Evolutionary conservation across 2,329 filamentous ascomycete species (phyloP).

Genomic region (Pestalotiopsis sp.): DNA sequence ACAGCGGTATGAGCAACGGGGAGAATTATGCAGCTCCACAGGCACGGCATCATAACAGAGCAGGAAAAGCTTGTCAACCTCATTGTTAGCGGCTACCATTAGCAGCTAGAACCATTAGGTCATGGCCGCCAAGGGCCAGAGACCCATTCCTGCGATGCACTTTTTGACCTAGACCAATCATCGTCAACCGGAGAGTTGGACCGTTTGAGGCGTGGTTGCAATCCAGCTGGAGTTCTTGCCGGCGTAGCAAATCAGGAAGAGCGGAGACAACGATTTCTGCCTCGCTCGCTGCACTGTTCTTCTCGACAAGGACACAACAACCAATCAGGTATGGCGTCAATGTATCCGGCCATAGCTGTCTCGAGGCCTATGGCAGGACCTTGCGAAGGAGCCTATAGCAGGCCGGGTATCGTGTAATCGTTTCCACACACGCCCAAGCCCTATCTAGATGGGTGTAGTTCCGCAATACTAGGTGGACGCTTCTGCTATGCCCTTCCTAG

Average conservation of each 20-base stretch:
- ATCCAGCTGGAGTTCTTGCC: background rate
- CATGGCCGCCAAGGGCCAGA: background rate
- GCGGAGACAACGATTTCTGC: background rate
- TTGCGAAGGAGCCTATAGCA: background rate
- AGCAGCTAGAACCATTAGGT: background rate
- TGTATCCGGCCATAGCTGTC: background rate
- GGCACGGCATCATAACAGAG: background rate
- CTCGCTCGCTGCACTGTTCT: constrained; percentile 1
- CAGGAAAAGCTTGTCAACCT: background rate
- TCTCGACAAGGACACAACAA: constrained; percentile 1
- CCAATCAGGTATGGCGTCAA: background rate
- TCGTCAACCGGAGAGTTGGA: background rate
- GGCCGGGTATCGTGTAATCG: background rate
- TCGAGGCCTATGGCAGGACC: background rate
- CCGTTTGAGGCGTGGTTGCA: background rate
- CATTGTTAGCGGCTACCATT: background rate
- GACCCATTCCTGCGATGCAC: background rate
- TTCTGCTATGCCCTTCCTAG: background rate
- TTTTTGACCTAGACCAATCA: background rate
- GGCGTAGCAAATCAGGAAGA: background rate
- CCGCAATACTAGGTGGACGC: no score
- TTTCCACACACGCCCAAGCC: background rate
- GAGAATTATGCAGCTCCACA: background rate
- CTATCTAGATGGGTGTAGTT: no score
- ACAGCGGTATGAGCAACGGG: background rate